Evolutionary conservation across 2,329 filamentous ascomycete genomes (phyloP), one percentile per base, ranked within the genome.

Genomic region (Fusarium dimerum): DNA sequence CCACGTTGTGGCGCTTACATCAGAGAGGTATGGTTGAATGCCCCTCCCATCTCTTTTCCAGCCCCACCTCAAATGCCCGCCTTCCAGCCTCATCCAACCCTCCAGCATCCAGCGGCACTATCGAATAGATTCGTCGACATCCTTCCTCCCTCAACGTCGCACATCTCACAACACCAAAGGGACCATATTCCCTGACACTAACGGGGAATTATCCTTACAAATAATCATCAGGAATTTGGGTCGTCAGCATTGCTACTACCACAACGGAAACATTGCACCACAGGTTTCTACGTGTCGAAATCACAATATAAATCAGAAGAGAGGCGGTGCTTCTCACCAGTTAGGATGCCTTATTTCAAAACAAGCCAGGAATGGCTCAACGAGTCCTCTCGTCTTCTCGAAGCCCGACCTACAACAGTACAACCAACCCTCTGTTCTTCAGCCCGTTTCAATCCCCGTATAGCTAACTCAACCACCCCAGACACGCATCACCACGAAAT

Each of bases 401-500:
- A 94, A 74, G 93, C 94, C 50, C 86, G 90, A 44, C 94, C 94
- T 5, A 84, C 83, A 34, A 92, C 89, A 40, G 93, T 96, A 83
- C 58, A 84, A 76, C 45, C 10, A 32, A 39, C 39, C 43, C n/a
- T 43, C 18, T 39, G 20, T 40, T 38, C 40, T 10, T 18, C n/a
- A 30, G n/a, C 30, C 18, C 39, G 13, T 17, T 12, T 20, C 34
- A 30, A 41, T 18, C 48, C 9, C 17, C 48, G 34, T 46, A 50
- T 52, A 54, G 60, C 51, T 47, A 40, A 53, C 40, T n/a, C 53
- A 46, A 34, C 17, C 16, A 18, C 20, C 18, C 29, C 66, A 97
- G 92, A 92, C 93, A 44, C 84, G 86, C 67, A 90, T 97, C 76
- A 95, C 91, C 62, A 96, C 92, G 59, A 92, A 89, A 79, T 99